These are phyloP conservation scores for Entomortierella chlamydospora DNA, from an alignment of 192 early-diverging fungal species.

Conservation along the genomic window DNA sequence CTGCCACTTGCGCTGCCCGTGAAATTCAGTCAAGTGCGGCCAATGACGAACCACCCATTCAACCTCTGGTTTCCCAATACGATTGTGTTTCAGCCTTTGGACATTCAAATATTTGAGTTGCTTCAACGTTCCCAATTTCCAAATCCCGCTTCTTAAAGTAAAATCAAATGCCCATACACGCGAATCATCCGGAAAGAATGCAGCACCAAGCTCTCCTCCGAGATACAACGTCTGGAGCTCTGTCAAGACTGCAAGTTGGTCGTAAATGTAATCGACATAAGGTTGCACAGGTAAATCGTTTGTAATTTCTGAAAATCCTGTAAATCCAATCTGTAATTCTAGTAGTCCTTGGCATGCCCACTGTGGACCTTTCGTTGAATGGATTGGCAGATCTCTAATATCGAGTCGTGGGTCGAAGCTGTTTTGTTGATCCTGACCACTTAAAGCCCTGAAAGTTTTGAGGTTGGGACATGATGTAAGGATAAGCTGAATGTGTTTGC, in stretches of 20 bases:
- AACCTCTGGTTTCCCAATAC: conserved; percentile 4
- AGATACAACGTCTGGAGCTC: conserved; percentile 7
- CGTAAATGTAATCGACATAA: conserved; percentile 18
- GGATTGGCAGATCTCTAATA: conserved; percentile 18
- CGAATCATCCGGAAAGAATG: neutral
- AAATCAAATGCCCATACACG: conserved; percentile 27
- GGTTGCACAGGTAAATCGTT: neutral
- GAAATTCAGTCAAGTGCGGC: neutral
- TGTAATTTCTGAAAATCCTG: conserved; percentile 11
- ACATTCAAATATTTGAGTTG: conserved; percentile 6
- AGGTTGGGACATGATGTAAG: conserved; percentile 35
- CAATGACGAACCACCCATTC: conserved; percentile 28
- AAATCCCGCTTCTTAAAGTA: conserved; percentile 11
- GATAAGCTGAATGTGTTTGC: conserved; percentile 17
- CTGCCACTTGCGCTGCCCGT: neutral
- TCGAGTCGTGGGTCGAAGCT: conserved; percentile 2
- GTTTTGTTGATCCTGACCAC: neutral
- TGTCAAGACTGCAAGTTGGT: conserved; percentile 17
- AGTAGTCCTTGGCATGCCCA: conserved; percentile 27
- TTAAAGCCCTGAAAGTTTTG: conserved; percentile 1
- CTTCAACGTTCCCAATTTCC: conserved; percentile 2
- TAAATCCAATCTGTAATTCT: conserved; percentile 25
- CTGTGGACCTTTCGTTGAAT: neutral
- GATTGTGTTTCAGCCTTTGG: conserved; percentile 7
- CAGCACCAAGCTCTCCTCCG: conserved; percentile 2